These are phyloP conservation scores for Fulvia fulva DNA, from an alignment of 2,329 filamentous ascomycete species.

Conservation along the genomic window DNA sequence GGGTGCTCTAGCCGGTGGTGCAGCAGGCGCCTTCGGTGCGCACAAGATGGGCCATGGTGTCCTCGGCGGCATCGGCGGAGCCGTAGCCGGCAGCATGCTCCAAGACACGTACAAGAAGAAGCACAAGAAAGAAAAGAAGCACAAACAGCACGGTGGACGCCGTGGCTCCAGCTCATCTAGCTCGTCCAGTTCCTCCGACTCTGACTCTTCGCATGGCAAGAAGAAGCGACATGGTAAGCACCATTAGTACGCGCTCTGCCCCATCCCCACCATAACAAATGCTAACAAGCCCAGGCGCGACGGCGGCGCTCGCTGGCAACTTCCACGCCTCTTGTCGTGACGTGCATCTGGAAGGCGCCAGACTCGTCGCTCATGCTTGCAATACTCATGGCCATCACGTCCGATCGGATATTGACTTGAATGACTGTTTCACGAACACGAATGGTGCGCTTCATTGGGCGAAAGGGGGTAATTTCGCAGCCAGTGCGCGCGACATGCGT, in stretches of 20 bases:
- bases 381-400: constrained; percentile 32
- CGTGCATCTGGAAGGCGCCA: constrained; percentile 35
- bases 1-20: constrained; percentile 54
- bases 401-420: constrained; percentile 35
- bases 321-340: constrained; percentile 34
- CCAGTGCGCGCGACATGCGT: constrained; percentile 31
- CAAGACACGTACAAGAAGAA: constrained; percentile 52
- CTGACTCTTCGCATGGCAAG: constrained; percentile 14
- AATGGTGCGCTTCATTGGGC: constrained; percentile 37
- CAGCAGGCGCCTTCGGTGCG: constrained; percentile 55
- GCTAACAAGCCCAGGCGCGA: constrained; percentile 4
- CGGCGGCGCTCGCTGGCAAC: constrained; percentile 33
- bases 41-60: constrained; percentile 54
- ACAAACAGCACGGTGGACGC: constrained; percentile 28
- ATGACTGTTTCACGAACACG: constrained; percentile 37
- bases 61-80: constrained; percentile 56
- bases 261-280: not conserved
- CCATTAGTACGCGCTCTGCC: constrained; percentile 5
- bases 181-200: constrained; percentile 20
- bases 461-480: constrained; percentile 37
- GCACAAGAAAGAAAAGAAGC: constrained; percentile 33
- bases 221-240: constrained; percentile 17
- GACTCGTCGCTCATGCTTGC: constrained; percentile 37
- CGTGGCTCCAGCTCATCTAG: constrained; percentile 8
- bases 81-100: constrained; percentile 52